Percentiles rank a stretch among this genome's conserved stretches.
These are phyloP conservation scores for Fusarium goolgardi DNA, from an alignment of 2,329 filamentous ascomycete genomes.

Conservation along the genomic window DNA sequence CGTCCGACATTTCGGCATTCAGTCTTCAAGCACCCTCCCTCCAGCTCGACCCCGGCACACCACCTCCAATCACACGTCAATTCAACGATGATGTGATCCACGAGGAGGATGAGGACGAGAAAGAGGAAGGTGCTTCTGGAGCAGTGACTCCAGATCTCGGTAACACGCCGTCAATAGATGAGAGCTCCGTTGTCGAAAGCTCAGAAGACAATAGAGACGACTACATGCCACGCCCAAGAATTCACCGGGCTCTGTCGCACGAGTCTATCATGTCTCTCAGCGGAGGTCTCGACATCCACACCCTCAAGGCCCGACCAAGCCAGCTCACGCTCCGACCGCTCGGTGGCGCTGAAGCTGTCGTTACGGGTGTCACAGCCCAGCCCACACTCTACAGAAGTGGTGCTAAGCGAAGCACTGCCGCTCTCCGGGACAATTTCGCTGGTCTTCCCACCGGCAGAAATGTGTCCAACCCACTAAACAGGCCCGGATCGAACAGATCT, in stretches of 20 bases:
- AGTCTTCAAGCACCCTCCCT: conserved; percentile 57
- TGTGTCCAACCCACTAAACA: conserved; percentile 50
- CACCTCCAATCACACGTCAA: conserved; percentile 38
- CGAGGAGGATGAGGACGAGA: conserved; percentile 55
- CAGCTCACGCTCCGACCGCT: conserved; percentile 72
- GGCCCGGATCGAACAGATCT: conserved; percentile 37
- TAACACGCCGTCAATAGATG: conserved; percentile 51
- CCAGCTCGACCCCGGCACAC: conserved; percentile 51
- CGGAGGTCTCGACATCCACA: conserved; percentile 91
- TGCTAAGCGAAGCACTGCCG: conserved; percentile 63
- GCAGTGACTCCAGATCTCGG: conserved; percentile 43
- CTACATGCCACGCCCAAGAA: conserved; percentile 55
- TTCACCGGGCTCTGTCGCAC: conserved; percentile 79
- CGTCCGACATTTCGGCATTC: conserved; percentile 66
- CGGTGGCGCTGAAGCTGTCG: conserved; percentile 65
- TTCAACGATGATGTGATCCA: conserved; percentile 51
- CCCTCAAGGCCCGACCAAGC: conserved; percentile 78
- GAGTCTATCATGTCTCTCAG: conserved; percentile 90
- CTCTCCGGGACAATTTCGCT: conserved; percentile 68
- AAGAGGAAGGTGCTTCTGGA: conserved; percentile 35
- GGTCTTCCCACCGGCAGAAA: conserved; percentile 52
- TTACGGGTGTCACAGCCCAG: conserved; percentile 69
- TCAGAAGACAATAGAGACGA: conserved; percentile 51
- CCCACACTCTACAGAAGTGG: conserved; percentile 64
- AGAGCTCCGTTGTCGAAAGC: conserved; percentile 50